Evolutionary conservation across 345 rosid genomes (phyloP).

Genomic region (Eucalyptus cloeziana): DNA sequence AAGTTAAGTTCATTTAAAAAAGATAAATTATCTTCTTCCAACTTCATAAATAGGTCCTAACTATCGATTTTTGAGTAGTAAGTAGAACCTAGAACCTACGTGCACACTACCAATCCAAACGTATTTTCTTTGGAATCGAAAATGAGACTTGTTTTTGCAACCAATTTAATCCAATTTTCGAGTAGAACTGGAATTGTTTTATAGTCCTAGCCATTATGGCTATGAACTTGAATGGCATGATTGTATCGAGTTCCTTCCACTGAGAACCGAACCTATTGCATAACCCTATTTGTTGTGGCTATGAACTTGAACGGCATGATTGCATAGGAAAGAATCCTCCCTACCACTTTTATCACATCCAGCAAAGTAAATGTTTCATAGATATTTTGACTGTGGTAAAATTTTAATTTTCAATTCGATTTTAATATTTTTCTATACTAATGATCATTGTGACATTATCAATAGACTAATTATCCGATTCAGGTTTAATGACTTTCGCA

Average conservation of each 20-base stretch:
- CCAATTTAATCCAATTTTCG: accelerated
- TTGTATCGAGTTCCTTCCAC: neutral
- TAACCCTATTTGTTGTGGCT: no score
- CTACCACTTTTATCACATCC: neutral
- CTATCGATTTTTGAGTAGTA: accelerated
- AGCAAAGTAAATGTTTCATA: neutral
- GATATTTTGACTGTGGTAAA: no score
- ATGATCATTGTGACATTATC: neutral
- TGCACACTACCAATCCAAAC: accelerated
- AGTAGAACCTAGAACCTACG: neutral
- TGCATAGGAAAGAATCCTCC: neutral
- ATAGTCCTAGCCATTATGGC: neutral
- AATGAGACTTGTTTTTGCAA: accelerated
- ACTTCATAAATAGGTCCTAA: neutral
- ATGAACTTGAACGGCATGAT: no score
- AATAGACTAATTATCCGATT: neutral
- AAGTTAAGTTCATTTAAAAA: neutral
- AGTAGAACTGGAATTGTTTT: accelerated
- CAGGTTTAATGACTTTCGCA: neutral
- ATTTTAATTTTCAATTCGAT: no score
- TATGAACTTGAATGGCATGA: neutral
- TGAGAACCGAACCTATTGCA: no score
- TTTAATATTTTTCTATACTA: no score
- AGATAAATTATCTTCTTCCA: no score
- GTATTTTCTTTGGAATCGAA: no score